phyloP scores from a whole-genome alignment of 805 yeast genomes.

The Jamesozyma piceae region DNA sequence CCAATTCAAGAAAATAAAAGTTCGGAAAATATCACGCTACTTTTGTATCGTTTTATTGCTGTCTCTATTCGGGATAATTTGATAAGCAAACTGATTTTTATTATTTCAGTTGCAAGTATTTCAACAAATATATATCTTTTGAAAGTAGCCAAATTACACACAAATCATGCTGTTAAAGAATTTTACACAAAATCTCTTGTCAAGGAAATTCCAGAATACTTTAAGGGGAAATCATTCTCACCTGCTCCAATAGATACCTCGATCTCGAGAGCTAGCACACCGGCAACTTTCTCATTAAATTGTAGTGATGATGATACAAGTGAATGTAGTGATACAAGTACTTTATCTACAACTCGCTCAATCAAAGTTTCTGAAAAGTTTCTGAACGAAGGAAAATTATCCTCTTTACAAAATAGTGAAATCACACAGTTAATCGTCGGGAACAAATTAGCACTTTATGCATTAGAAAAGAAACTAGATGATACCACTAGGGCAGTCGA shows the following conservation, averaged over 20 bases:
- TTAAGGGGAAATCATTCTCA: neutral
- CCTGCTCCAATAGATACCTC: neutral
- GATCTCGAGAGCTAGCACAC: neutral
- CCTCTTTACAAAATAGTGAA: constrained; percentile 61
- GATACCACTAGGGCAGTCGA: constrained; percentile 89
- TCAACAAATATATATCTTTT: constrained; percentile 76
- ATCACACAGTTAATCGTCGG: constrained; percentile 57
- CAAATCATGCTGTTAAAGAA: constrained; percentile 32
- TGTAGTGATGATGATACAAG: constrained; percentile 3
- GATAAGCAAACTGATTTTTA: constrained; percentile 65
- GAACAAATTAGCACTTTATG: constrained; percentile 85
- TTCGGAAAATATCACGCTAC: constrained; percentile 19
- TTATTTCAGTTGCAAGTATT: constrained; percentile 64
- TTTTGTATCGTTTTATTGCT: constrained; percentile 47
- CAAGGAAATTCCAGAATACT: neutral
- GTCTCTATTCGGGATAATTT: constrained; percentile 69
- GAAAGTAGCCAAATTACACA: constrained; percentile 71
- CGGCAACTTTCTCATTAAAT: constrained; percentile 1
- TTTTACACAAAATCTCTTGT: constrained; percentile 12
- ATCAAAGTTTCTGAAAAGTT: constrained; percentile 29
- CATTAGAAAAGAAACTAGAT: constrained; percentile 82
- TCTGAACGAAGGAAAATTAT: constrained; percentile 63
- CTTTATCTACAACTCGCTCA: neutral
- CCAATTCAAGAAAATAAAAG: constrained; percentile 29
- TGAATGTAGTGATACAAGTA: constrained; percentile 1